phyloP scores from a whole-genome alignment of 1,139 yeast species.

The Kodamaea anthophila region DNA sequence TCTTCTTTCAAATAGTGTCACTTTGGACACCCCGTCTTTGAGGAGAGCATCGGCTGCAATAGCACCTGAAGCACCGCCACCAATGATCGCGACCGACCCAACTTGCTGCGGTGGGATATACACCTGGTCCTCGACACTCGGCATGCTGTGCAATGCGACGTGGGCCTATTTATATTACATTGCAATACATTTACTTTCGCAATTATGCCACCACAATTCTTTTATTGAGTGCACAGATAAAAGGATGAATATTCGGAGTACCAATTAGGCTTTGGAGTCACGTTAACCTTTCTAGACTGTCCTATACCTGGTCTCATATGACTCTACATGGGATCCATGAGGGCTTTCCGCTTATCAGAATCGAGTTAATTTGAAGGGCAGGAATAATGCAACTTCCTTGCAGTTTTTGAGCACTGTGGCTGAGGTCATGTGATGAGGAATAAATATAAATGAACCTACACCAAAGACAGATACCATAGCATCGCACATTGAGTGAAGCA shows the following conservation, averaged over 20 bases:
- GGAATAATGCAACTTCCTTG: no score
- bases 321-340: no score
- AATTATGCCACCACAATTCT: conserved; percentile 7
- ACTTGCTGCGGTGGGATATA: conserved; percentile 11
- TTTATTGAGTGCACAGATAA: background rate
- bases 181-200: conserved; percentile 1
- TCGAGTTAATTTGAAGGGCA: no score
- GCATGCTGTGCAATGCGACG: conserved; percentile 2
- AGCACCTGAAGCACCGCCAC: conserved; percentile 52
- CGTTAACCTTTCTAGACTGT: no score
- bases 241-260: background rate
- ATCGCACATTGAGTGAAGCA: no score
- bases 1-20: conserved; percentile 27
- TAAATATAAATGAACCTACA: no score
- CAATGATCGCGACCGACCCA: conserved; percentile 39
- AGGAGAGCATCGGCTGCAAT: conserved; percentile 34
- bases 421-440: no score
- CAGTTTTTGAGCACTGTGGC: no score
- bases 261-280: no score
- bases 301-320: no score
- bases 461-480: no score
- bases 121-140: conserved; percentile 8
- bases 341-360: no score
- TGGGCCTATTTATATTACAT: background rate
- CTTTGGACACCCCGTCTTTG: conserved; percentile 18